These are phyloP conservation scores for Mortierella sp. DNA, from an alignment of 371 early-diverging fungal genomes.

Conservation along the genomic window DNA sequence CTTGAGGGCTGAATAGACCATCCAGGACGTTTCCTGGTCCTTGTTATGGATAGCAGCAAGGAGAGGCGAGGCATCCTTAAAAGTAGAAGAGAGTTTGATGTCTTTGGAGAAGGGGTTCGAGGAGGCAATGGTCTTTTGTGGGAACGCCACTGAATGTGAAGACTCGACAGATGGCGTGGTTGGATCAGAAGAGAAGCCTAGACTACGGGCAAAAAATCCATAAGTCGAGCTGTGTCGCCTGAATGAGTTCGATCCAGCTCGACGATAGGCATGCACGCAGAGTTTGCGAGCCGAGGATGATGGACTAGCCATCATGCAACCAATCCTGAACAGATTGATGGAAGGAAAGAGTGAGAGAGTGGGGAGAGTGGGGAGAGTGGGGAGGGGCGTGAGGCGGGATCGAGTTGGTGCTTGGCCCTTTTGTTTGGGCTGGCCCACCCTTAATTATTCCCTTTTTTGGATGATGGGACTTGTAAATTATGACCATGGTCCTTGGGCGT, in stretches of 20 bases:
- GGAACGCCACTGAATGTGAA: too few species aligned
- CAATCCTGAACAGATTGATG: too few species aligned
- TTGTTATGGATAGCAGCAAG: constrained; percentile 40
- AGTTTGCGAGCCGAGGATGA: neutral
- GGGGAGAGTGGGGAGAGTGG: too few species aligned
- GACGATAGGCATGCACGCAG: constrained; percentile 6
- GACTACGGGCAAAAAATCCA: constrained; percentile 40
- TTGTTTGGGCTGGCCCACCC: neutral
- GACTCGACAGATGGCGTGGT: neutral
- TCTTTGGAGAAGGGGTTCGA: constrained; percentile 3
- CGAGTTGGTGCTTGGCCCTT: too few species aligned
- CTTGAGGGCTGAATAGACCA: constrained; percentile 38
- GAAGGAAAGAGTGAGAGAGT: neutral
- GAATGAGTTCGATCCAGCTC: constrained; percentile 13
- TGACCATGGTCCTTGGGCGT: too few species aligned
- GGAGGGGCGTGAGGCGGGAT: too few species aligned
- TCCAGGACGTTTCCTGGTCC: constrained; percentile 49
- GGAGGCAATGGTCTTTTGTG: neutral
- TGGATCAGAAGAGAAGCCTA: neutral
- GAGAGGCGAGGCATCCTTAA: constrained; percentile 31
- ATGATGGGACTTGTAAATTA: neutral
- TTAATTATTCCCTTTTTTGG: neutral
- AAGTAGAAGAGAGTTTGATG: constrained; percentile 32
- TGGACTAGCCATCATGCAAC: too few species aligned
- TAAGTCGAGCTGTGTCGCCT: constrained; percentile 40